These are phyloP conservation scores for Erucastrum elatum DNA, from an alignment of 345 rosid species.

Conservation along the genomic window DNA sequence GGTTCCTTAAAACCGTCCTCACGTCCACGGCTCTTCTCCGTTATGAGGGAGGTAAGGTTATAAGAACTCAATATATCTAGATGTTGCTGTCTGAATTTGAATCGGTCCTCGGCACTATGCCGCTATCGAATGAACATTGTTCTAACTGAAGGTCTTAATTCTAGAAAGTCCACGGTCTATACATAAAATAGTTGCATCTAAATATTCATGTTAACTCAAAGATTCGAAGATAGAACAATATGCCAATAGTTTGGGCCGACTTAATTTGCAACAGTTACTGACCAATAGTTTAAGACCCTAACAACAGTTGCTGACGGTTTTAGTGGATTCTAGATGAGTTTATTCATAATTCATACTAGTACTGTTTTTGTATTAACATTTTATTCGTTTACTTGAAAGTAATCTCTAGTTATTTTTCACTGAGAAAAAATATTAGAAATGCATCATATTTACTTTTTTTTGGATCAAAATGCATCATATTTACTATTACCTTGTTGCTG, in stretches of 20 bases:
- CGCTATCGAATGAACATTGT: background rate
- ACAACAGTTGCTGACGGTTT: background rate
- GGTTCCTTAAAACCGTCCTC: constrained; percentile 61
- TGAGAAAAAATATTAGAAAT: too few species aligned
- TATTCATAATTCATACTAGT: background rate
- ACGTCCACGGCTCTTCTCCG: constrained; percentile 59
- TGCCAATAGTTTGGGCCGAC: background rate
- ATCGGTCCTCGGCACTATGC: background rate
- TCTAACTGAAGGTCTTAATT: background rate
- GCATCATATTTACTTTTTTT: too few species aligned
- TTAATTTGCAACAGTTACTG: too few species aligned
- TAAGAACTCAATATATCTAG: background rate
- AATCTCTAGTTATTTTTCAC: background rate
- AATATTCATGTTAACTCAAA: background rate
- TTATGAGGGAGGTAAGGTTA: constrained; percentile 31
- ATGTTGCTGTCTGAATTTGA: background rate
- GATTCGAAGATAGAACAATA: background rate
- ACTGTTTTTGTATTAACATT: background rate
- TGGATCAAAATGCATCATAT: background rate
- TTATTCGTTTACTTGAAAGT: background rate
- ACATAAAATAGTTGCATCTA: background rate
- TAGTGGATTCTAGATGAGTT: background rate
- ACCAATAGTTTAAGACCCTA: background rate
- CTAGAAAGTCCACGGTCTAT: background rate
- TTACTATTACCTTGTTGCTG: background rate